Base-by-base conservation (phyloP, 2,329 filamentous ascomycete genomes). In the Dactylellina cionopaga region DNA sequence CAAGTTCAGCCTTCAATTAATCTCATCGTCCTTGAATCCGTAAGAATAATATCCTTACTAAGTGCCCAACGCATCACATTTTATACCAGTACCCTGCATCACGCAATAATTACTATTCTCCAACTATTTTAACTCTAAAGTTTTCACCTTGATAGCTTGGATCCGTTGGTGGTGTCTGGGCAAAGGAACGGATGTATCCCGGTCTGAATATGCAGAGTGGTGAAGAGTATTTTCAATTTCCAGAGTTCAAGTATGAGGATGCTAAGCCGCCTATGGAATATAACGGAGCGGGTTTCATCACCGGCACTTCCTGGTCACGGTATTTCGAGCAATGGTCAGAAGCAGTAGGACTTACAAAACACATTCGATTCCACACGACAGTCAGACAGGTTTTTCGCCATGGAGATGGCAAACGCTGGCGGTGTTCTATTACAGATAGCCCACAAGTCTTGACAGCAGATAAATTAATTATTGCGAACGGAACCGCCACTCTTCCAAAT, bases 381-480 rank as follows among this genome's bases (percentile, higher is more conserved):
- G 46, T 69, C 11, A 10, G 27, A 0, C 79, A 80, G 1, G 82
- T 85, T 1, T 81, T 83, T 46, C 81, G 83, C 3, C 17, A 59
- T n/a, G n/a, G n/a, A 2, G 76, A 77, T 0, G 68, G 76, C 9
- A 35, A 33, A 13, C n/a, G n/a, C n/a, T 69, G 80, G 64, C 22
- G 39, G 47, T 69, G 54, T 17, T 25, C 46, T 5, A 52, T 60
- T 25, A 9, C 3, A 3, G 33, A 46, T 11, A 39, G 56, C 46
- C n/a, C n/a, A n/a, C 39, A 58, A 54, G 55, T 65, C 7, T 6
- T 80, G 1, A 79, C 74, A 35, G 77, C 75, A 70, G 79, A 78
- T 11, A 88, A 86, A 76, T 80, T 90, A 46, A 83, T 90, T 31
- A 77, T 90, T 5, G 86, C 87, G 0, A 88, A 86, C 0, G 88